Evolutionary conservation across 2,329 filamentous ascomycete genomes (phyloP).

Genomic region (Intubia oerlemansii): DNA sequence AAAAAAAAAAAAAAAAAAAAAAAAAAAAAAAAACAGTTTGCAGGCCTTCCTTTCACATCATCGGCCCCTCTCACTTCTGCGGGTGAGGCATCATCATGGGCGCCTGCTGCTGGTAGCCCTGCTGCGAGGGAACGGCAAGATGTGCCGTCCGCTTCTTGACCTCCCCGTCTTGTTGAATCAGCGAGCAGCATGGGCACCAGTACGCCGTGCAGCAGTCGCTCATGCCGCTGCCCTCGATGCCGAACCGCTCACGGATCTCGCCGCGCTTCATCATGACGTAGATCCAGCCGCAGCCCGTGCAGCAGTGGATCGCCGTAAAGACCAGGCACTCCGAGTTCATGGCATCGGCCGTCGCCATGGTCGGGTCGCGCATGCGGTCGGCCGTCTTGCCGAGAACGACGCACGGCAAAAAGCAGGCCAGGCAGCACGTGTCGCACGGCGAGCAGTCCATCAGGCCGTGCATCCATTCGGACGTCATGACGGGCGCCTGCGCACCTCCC

Average conservation of each 20-base stretch:
- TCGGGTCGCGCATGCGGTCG: slow-evolving; percentile 22
- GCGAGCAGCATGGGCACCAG: slow-evolving; percentile 33
- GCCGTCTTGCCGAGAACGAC: slow-evolving; percentile 22
- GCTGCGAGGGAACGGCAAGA: slow-evolving; percentile 8
- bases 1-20: no score
- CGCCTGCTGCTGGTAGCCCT: slow-evolving; percentile 12
- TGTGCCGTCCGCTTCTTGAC: slow-evolving; percentile 14
- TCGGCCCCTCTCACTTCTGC: no score
- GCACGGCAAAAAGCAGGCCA: slow-evolving; percentile 20
- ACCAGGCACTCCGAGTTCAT: slow-evolving; percentile 22
- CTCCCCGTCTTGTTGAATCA: slow-evolving; percentile 38
- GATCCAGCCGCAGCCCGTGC: slow-evolving; percentile 22
- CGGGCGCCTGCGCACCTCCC: slow-evolving; percentile 1
- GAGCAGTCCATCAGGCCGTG: slow-evolving; percentile 18
- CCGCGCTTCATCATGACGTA: slow-evolving; percentile 29
- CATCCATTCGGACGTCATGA: slow-evolving; percentile 14
- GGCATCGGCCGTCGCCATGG: slow-evolving; percentile 16
- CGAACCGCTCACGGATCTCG: slow-evolving; percentile 30
- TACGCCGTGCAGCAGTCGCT: slow-evolving; percentile 29
- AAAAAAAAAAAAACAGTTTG: no score
- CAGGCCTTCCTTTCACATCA: no score
- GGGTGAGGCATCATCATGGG: no score
- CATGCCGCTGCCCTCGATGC: slow-evolving; percentile 25
- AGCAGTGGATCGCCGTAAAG: slow-evolving; percentile 16
- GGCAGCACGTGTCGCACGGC: slow-evolving; percentile 17